phyloP scores from a whole-genome alignment of 805 yeast species.

The Jamesozyma spencerorum region DNA sequence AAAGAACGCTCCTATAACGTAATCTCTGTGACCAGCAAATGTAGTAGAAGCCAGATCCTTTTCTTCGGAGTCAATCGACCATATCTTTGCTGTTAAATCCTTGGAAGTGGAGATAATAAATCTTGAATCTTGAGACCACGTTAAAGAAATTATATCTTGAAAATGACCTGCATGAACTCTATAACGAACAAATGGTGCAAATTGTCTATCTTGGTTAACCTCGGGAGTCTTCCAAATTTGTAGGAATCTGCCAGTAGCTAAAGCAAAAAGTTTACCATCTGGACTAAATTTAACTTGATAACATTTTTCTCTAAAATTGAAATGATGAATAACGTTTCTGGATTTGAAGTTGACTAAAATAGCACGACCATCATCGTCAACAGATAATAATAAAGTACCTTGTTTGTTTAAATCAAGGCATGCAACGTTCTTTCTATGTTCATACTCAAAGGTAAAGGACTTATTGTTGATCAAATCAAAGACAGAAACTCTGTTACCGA shows the following conservation, averaged over 20 bases:
- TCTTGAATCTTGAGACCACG: constrained; percentile 89
- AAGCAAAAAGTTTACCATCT: constrained; percentile 79
- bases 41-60: constrained; percentile 67
- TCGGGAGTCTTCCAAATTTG: constrained; percentile 94
- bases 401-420: constrained; percentile 77
- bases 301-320: constrained; percentile 80
- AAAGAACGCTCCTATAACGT: constrained; percentile 80
- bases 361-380: constrained; percentile 89
- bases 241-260: constrained; percentile 70
- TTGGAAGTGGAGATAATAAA: constrained; percentile 79
- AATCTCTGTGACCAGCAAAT: constrained; percentile 86
- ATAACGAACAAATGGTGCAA: constrained; percentile 91
- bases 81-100: constrained; percentile 82
- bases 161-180: constrained; percentile 90
- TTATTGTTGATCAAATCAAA: constrained; percentile 79
- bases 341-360: constrained; percentile 78
- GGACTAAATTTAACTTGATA: constrained; percentile 74
- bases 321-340: constrained; percentile 82
- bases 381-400: constrained; percentile 67
- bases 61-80: constrained; percentile 63
- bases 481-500: constrained; percentile 84
- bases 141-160: constrained; percentile 62
- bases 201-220: constrained; percentile 72
- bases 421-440: constrained; percentile 78
- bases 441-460: constrained; percentile 84